Evolutionary conservation across 441 rosid species (phyloP).

Genomic region (Manihot esculenta): DNA sequence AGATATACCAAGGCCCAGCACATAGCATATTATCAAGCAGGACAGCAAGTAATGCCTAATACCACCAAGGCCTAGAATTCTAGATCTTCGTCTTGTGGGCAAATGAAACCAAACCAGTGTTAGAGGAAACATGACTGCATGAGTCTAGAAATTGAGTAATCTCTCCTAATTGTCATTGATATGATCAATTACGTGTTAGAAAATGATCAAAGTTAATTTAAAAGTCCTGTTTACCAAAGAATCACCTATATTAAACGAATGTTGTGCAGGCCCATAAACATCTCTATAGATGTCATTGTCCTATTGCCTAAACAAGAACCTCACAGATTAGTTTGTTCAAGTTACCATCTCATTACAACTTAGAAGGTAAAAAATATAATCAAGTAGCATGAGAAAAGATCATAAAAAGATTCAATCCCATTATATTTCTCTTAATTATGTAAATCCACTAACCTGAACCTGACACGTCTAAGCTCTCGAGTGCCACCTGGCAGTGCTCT

Average conservation of each 20-base stretch:
- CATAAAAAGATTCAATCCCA: not conserved
- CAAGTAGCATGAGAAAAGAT: not conserved
- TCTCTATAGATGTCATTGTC: not conserved
- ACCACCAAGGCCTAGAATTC: not conserved
- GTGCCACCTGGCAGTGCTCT: slow-evolving; percentile 73
- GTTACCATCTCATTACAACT: not conserved
- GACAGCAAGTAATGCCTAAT: not conserved
- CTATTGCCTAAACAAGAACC: not conserved
- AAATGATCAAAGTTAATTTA: not conserved
- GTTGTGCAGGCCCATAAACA: not conserved
- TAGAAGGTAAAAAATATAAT: not conserved
- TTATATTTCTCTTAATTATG: not conserved
- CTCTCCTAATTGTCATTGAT: not conserved
- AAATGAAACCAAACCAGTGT: not conserved
- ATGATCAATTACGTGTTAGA: not conserved
- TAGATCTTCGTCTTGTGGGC: too few relatives aligned
- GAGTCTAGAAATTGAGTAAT: not conserved
- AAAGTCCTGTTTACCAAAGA: not conserved
- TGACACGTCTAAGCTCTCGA: slow-evolving; percentile 87
- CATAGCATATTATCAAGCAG: not conserved
- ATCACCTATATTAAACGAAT: not conserved
- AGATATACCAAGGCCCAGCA: not conserved
- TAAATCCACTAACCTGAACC: slow-evolving; percentile 70
- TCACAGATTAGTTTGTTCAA: not conserved
- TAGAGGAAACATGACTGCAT: not conserved